Base-by-base conservation (phyloP, 2,329 filamentous ascomycete genomes). In the Fusarium fujikuroi region DNA sequence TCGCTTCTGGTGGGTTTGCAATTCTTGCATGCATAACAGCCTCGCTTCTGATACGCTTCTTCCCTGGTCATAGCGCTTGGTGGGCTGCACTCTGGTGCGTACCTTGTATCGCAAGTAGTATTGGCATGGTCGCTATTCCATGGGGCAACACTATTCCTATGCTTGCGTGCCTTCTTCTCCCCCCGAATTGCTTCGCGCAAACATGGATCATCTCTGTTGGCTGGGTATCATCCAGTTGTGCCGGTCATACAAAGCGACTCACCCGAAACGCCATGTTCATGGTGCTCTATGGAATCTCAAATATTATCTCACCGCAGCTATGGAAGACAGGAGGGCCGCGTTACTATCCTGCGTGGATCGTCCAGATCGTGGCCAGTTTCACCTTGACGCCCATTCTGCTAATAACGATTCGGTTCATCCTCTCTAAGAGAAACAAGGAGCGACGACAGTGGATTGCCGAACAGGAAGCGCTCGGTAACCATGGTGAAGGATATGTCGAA, bases 281-380 rank as follows among this genome's bases (percentile, higher is more conserved):
- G 58, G 58, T 60, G 3, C 47, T 60, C 7, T 60, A 60, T 14
- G 58, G 58, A 36, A 60, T 60, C 11, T 60, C 47, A 0, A 60
- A 60, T 4, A 60, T 60, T 1, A 56, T 60, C 10, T 60, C 58
- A 1, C 47, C 47, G 2, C 81, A 83, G 47, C 73, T 83, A 3
- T 75, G 72, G 73, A 67, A 60, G 12, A 50, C 64, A 42, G 69
- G 69, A 28, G 69, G 69, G 2, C 58, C 34, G 21, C 73, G 44
- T n/a, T 75, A 75, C 52, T 75, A 75, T 16, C 72, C 69, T 25
- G 73, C 73, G 19, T 75, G 73, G 72, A 60, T 70, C 30, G 62
- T 70, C 5, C 71, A 75, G 25, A 75, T 75, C 43, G 65, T 75
- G 39, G 62, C 67, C 21, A 74, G 71, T 50, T 75, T 74, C n/a